Base-by-base conservation (phyloP, 2,329 filamentous ascomycete genomes). In the Monilinia polystroma region DNA sequence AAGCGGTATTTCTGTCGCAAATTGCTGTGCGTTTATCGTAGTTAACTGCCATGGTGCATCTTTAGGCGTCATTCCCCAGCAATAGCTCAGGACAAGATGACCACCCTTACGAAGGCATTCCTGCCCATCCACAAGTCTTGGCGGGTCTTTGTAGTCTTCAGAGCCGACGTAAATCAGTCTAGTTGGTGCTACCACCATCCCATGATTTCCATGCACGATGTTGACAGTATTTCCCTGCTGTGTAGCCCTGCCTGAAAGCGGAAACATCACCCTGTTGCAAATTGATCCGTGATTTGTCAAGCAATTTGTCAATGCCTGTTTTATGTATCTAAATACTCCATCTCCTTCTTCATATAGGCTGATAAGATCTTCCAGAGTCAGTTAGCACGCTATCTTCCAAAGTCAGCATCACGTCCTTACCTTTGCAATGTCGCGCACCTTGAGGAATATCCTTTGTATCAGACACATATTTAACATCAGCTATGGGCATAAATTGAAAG, bases 41-140 rank as follows among this genome's bases (percentile, higher is more conserved):
- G 11, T 56, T 12, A 56, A 16, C 38, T 56, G 53, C 53, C 53
- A 56, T 41, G 53, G 32, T 41, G 53, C 53, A 41, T 56, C 32
- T 16, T 41, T 38, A 4, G 20, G 32, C n/a, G 53, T 56, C 53
- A n/a, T 32, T n/a, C 56, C 26, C 26, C 56, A 58, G 6, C 56
- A 45, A n/a, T 45, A 58, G 23, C 18, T 47, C 4, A 58, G 56
- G 18, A 32, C 11, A 12, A 58, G 10, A 58, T 58, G 45, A 1
- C 56, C 41, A 11, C 56, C 38, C 12, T 18, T 47, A 8, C 20
- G 12, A n/a, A n/a, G 23, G n/a, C 18, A 32, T 12, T 32, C 26
- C 4, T 29, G 18, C 23, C 56, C 41, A 29, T 45, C 26, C 1
- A 41, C 20, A 16, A 56, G 32, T 16, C 5, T 56, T 38, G 53